A percentile compares a stretch with the other conserved stretches of the same genome.
Evolutionary conservation across 129 eudicot genomes (phyloP).

Genomic region (Escallonia rubra): DNA sequence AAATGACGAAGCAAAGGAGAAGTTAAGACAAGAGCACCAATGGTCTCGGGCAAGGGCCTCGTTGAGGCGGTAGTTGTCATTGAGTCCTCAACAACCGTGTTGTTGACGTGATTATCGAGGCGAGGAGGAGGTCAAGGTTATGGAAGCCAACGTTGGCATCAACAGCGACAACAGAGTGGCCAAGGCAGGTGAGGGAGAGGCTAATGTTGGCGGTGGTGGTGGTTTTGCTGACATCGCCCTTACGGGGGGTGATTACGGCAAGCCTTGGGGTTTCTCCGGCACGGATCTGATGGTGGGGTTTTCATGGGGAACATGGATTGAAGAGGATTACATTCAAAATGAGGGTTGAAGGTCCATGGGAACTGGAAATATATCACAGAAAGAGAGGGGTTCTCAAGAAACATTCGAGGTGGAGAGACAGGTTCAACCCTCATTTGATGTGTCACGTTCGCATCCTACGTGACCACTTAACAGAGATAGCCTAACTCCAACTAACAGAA

Average conservation of each 20-base stretch:
- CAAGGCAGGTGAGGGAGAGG: slow-evolving; percentile 75
- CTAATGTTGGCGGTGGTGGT: slow-evolving; percentile 90
- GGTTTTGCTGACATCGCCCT: slow-evolving; percentile 82
- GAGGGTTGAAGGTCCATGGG: slow-evolving; percentile 29
- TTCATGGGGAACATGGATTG: slow-evolving; percentile 15
- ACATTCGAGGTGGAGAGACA: no score
- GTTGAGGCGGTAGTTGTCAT: slow-evolving; percentile 93
- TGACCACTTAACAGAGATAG: no score
- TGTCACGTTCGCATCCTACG: no score
- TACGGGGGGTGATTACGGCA: slow-evolving; percentile 86
- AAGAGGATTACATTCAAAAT: slow-evolving; percentile 21
- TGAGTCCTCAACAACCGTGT: slow-evolving; percentile 85
- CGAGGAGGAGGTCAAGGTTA: slow-evolving; percentile 87
- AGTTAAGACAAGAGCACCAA: no score
- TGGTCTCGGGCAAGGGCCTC: slow-evolving; percentile 80
- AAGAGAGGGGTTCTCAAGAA: no score
- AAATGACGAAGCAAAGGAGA: no score
- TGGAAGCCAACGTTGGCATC: slow-evolving; percentile 96
- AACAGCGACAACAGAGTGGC: slow-evolving; percentile 87
- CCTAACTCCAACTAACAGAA: no score
- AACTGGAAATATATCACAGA: slow-evolving; percentile 43
- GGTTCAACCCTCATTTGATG: no score
- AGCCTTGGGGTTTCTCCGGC: slow-evolving; percentile 85
- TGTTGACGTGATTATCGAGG: slow-evolving; percentile 88
- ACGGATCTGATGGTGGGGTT: slow-evolving; percentile 34